phyloP scores from a whole-genome alignment of 164 flowering plant genomes.

The Litsea cubeba region DNA sequence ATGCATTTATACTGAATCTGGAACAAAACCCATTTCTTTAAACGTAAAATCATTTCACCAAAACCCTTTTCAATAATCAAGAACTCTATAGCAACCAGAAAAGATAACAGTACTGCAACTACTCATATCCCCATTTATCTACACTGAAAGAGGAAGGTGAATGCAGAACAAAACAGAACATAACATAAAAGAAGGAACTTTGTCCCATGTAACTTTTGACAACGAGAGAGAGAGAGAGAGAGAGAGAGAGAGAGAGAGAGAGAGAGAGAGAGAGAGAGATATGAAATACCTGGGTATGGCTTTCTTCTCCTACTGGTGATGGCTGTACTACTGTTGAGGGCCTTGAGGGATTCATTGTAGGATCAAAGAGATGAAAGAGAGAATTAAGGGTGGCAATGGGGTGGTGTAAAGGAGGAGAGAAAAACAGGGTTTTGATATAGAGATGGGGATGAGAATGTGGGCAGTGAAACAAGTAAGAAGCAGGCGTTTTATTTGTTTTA shows the following conservation, averaged over 20 bases:
- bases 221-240: neutral
- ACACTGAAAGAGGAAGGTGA: neutral
- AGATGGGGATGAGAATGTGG: conserved; percentile 11
- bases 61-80: neutral
- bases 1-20: neutral
- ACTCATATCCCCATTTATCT: neutral
- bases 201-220: neutral
- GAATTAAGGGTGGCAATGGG: conserved; percentile 4
- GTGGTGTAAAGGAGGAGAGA: conserved; percentile 4
- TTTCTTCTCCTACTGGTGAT: conserved; percentile 25
- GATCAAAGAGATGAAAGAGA: neutral
- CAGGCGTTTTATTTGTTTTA: neutral
- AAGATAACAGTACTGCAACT: neutral
- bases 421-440: conserved; percentile 2
- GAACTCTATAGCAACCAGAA: neutral
- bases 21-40: neutral
- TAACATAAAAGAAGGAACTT: neutral
- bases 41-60: neutral
- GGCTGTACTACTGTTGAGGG: conserved; percentile 10
- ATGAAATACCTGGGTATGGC: conserved; percentile 28
- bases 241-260: too few relatives aligned
- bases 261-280: neutral
- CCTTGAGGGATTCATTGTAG: conserved; percentile 27
- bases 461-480: conserved; percentile 1
- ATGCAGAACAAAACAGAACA: neutral